Evolutionary conservation across 2,329 filamentous ascomycete genomes (phyloP).

Genomic region (Apiospora hydei): DNA sequence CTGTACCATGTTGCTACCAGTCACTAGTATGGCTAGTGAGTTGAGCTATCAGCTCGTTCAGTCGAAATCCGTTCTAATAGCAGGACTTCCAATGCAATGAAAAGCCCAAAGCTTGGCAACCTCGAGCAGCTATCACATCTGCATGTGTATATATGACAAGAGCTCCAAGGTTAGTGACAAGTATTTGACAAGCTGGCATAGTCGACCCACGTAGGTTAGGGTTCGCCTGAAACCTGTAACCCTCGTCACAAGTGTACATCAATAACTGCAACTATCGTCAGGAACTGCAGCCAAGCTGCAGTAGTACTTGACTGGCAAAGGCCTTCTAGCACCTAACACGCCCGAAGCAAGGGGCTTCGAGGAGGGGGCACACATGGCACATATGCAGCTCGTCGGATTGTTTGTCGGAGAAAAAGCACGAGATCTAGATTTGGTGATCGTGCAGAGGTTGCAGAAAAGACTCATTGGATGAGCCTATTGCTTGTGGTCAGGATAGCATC

Average conservation of each 20-base stretch:
- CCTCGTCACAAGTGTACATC: constrained; percentile 15
- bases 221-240: constrained; percentile 15
- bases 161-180: neutral
- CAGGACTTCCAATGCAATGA: neutral
- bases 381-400: constrained; percentile 19
- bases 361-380: neutral
- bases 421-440: constrained; percentile 17
- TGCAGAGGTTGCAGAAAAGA: constrained; percentile 12
- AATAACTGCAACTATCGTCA: neutral
- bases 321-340: neutral
- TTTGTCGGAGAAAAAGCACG: constrained; percentile 3
- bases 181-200: constrained; percentile 2
- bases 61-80: neutral
- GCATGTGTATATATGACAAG: neutral
- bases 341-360: constrained; percentile 9
- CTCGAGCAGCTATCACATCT: neutral
- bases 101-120: neutral
- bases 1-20: neutral
- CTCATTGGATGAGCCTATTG: neutral
- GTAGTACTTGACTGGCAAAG: constrained; percentile 11
- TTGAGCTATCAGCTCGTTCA: neutral
- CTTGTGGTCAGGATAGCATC: neutral
- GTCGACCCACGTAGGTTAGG: neutral
- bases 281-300: constrained; percentile 19
- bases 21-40: neutral